Percentiles rank a stretch among this genome's conserved stretches.
phyloP scores from a whole-genome alignment of 2,329 filamentous ascomycete genomes.

The Botrytis pseudocinerea region DNA sequence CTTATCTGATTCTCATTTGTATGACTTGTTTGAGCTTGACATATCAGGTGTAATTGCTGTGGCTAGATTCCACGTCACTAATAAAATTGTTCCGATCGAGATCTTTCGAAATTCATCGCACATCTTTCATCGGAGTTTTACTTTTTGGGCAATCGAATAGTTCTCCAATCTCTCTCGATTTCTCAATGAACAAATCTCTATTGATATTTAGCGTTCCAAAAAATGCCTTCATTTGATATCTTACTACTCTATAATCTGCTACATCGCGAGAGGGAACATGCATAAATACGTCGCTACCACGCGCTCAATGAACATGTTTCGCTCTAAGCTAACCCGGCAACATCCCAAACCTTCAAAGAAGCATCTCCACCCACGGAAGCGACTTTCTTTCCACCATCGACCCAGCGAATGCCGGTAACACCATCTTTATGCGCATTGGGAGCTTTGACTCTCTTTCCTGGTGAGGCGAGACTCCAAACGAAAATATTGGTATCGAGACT shows the following conservation, averaged over 20 bases:
- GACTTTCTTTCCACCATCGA: slow-evolving; percentile 64
- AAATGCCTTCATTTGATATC: background rate
- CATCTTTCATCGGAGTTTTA: background rate
- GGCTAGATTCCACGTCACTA: slow-evolving; percentile 11
- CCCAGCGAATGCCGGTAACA: slow-evolving; percentile 84
- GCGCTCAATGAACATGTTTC: background rate
- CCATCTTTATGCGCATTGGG: slow-evolving; percentile 94
- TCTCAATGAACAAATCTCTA: background rate
- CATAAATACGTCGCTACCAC: background rate
- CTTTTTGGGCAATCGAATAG: background rate
- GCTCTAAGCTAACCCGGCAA: slow-evolving; percentile 54
- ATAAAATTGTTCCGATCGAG: background rate
- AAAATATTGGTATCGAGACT: slow-evolving; percentile 89
- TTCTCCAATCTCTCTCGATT: background rate
- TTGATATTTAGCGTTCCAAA: background rate
- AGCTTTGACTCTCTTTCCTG: slow-evolving; percentile 80
- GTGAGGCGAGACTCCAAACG: slow-evolving; percentile 84
- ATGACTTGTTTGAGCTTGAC: background rate
- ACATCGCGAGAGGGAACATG: slow-evolving; percentile 2
- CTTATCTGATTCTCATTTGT: background rate
- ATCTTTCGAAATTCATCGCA: background rate
- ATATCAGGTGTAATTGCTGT: background rate
- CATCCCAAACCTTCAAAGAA: slow-evolving; percentile 84
- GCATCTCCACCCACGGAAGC: slow-evolving; percentile 85
- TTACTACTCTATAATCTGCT: background rate